phyloP scores from a whole-genome alignment of 345 rosid genomes.

The Citrus inodora region DNA sequence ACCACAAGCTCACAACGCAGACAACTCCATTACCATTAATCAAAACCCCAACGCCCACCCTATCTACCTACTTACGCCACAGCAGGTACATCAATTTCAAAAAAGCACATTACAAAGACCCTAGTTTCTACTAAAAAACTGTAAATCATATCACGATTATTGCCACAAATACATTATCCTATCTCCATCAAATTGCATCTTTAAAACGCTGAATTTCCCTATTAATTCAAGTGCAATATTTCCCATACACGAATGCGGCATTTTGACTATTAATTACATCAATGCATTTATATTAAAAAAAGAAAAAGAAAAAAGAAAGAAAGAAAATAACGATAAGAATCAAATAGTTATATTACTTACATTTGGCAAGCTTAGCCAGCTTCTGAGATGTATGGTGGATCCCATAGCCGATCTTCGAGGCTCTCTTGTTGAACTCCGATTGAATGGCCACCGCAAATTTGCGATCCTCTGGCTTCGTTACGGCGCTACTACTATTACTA shows the following conservation, averaged over 20 bases:
- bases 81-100: background rate
- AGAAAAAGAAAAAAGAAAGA: background rate
- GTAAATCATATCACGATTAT: background rate
- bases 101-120: background rate
- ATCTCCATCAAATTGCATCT: background rate
- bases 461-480: slow-evolving; percentile 35
- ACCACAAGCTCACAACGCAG: background rate
- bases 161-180: background rate
- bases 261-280: background rate
- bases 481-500: background rate
- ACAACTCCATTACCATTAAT: background rate
- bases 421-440: slow-evolving; percentile 65
- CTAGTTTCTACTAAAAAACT: background rate
- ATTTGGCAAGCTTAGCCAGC: slow-evolving; percentile 71
- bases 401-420: slow-evolving; percentile 53
- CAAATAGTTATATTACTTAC: slow-evolving; percentile 31
- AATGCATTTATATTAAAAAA: background rate
- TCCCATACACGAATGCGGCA: background rate
- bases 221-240: background rate
- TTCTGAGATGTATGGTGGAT: slow-evolving; percentile 83
- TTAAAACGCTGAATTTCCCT: background rate
- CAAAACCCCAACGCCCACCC: background rate
- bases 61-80: background rate
- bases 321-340: background rate
- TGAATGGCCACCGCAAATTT: slow-evolving; percentile 50